phyloP scores from a whole-genome alignment of 179 eudicot genomes.

The Beta lomatogona region DNA sequence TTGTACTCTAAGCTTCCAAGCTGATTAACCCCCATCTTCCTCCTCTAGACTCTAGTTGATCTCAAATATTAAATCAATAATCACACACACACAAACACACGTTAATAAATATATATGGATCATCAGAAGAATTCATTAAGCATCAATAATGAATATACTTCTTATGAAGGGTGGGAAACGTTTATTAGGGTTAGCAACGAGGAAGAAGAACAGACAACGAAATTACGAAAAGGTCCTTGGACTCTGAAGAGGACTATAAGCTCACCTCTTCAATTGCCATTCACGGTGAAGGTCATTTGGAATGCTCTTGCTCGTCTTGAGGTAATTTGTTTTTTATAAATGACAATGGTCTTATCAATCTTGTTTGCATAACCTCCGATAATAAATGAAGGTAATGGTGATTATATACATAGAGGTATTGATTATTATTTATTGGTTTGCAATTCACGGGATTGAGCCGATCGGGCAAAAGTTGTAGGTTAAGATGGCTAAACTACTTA shows the following conservation, averaged over 20 bases:
- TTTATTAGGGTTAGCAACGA: background rate
- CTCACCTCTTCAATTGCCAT: conserved; percentile 17
- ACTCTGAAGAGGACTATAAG: conserved; percentile 30
- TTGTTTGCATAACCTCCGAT: background rate
- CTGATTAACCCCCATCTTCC: background rate
- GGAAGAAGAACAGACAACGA: background rate
- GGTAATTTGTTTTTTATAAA: conserved; percentile 2
- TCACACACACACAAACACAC: background rate
- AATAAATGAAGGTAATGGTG: background rate
- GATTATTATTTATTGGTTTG: no score
- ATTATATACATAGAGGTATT: no score
- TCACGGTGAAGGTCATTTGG: conserved; percentile 35
- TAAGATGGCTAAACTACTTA: conserved; percentile 38
- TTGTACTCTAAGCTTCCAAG: background rate
- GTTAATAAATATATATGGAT: background rate
- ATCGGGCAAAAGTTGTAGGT: conserved; percentile 35
- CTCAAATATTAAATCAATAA: background rate
- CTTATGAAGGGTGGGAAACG: background rate
- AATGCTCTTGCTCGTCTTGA: conserved; percentile 27
- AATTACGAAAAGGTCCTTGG: conserved; percentile 37
- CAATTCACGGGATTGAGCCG: conserved; percentile 18
- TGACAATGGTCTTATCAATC: no score
- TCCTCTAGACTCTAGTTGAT: background rate
- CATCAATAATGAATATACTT: background rate
- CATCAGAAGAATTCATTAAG: background rate